phyloP scores from a whole-genome alignment of 495 filamentous ascomycete genomes.

The Neurospora intermedia region DNA sequence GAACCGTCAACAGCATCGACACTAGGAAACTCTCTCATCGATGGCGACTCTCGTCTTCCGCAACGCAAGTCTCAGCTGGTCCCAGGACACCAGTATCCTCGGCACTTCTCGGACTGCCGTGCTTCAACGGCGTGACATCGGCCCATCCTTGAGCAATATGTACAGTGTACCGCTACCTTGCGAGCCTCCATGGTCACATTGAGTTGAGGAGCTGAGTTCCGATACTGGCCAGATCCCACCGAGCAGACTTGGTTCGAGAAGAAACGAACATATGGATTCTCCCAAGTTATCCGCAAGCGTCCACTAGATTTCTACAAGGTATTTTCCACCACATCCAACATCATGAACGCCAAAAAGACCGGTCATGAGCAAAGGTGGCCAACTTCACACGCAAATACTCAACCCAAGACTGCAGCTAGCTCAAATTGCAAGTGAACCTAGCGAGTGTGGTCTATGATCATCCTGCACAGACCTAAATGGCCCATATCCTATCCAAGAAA shows the following conservation, averaged over 20 bases:
- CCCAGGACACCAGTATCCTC: neutral
- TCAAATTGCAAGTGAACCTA: neutral
- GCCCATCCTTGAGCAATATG: neutral
- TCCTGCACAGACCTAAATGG: neutral
- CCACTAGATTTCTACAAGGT: constrained; percentile 4
- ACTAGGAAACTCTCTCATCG: neutral
- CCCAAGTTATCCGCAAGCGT: neutral
- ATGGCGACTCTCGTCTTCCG: neutral
- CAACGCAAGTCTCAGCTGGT: neutral
- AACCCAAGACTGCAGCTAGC: constrained; percentile 1
- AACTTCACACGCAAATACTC: neutral
- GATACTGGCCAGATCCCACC: neutral
- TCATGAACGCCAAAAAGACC: neutral
- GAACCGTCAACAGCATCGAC: neutral
- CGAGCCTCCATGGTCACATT: neutral
- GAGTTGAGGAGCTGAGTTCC: neutral
- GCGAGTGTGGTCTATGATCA: neutral
- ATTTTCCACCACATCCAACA: neutral
- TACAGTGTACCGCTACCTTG: neutral
- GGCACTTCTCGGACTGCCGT: neutral
- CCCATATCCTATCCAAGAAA: neutral
- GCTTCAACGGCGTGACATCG: constrained; percentile 22
- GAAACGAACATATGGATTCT: neutral
- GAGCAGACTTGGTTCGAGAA: neutral
- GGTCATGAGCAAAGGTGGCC: neutral